These are phyloP conservation scores for Candida sojae DNA, from an alignment of 1,139 yeast species.

Conservation along the genomic window DNA sequence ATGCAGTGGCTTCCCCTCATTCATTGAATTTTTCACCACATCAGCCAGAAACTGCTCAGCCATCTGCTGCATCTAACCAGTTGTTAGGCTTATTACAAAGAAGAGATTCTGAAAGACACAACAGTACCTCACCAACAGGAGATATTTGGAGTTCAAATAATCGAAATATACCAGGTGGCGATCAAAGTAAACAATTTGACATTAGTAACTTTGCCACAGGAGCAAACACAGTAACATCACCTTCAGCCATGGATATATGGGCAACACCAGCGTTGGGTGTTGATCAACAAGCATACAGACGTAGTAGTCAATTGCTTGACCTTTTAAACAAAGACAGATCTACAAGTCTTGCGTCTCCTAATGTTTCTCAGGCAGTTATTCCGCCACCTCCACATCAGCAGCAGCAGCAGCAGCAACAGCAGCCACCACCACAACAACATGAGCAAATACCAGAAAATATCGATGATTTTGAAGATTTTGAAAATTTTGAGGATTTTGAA, in stretches of 20 bases:
- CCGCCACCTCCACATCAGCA: no score
- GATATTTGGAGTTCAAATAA: slow-evolving; percentile 5
- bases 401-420: no score
- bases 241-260: neutral
- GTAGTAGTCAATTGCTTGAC: slow-evolving; percentile 3
- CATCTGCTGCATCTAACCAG: slow-evolving; percentile 14
- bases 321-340: slow-evolving; percentile 4
- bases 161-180: neutral
- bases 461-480: slow-evolving; percentile 21
- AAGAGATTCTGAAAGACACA: slow-evolving; percentile 5
- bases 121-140: slow-evolving; percentile 2
- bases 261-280: neutral
- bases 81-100: slow-evolving; percentile 22
- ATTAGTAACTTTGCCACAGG: neutral
- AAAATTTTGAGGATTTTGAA: slow-evolving; percentile 39
- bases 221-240: neutral
- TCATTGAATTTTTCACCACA: slow-evolving; percentile 3
- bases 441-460: neutral
- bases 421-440: neutral
- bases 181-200: neutral
- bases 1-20: neutral
- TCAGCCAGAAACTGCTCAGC: slow-evolving; percentile 4
- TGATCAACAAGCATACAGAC: neutral
- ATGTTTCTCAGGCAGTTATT: neutral
- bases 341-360: neutral